These are phyloP conservation scores for Wickerhamomyces mucosus DNA, from an alignment of 805 yeast genomes.

Conservation along the genomic window DNA sequence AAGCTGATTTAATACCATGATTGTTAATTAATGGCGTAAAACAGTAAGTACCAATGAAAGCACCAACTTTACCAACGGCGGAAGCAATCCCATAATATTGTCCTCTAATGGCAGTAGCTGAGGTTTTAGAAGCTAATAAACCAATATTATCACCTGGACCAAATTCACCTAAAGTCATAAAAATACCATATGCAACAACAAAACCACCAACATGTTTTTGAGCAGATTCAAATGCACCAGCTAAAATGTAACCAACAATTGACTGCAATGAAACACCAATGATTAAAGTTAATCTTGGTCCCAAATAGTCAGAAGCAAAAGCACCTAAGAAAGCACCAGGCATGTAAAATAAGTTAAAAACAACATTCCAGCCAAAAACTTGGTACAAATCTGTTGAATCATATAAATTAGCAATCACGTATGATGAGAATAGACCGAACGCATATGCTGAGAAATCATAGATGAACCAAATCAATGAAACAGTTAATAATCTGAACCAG, in stretches of 20 bases:
- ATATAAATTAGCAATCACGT: slow-evolving; percentile 51
- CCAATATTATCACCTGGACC: slow-evolving; percentile 95
- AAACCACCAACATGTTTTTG: slow-evolving; percentile 62
- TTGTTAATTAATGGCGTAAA: slow-evolving; percentile 71
- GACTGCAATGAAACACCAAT: slow-evolving; percentile 69
- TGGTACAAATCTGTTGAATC: slow-evolving; percentile 54
- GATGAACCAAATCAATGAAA: slow-evolving; percentile 79
- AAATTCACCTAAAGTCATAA: slow-evolving; percentile 81
- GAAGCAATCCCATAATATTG: slow-evolving; percentile 88
- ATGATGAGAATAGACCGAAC: slow-evolving; percentile 75
- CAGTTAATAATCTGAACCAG: slow-evolving; percentile 68
- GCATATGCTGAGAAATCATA: slow-evolving; percentile 87
- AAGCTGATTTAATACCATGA: slow-evolving; percentile 68
- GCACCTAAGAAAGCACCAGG: slow-evolving; percentile 92
- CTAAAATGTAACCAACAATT: slow-evolving; percentile 74
- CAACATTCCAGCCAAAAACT: slow-evolving; percentile 88
- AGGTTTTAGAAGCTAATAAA: slow-evolving; percentile 74
- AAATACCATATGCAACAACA: slow-evolving; percentile 82
- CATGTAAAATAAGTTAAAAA: slow-evolving; percentile 75
- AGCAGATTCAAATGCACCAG: slow-evolving; percentile 52
- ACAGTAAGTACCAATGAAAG: slow-evolving; percentile 81
- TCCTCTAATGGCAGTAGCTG: slow-evolving; percentile 83
- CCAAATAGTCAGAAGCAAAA: slow-evolving; percentile 71
- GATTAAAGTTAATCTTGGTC: slow-evolving; percentile 77
- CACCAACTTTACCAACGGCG: slow-evolving; percentile 87